Evolutionary conservation across 805 yeast genomes (phyloP), one percentile per base, ranked within the genome.

Genomic region (Zygosaccharomyces bisporus): DNA sequence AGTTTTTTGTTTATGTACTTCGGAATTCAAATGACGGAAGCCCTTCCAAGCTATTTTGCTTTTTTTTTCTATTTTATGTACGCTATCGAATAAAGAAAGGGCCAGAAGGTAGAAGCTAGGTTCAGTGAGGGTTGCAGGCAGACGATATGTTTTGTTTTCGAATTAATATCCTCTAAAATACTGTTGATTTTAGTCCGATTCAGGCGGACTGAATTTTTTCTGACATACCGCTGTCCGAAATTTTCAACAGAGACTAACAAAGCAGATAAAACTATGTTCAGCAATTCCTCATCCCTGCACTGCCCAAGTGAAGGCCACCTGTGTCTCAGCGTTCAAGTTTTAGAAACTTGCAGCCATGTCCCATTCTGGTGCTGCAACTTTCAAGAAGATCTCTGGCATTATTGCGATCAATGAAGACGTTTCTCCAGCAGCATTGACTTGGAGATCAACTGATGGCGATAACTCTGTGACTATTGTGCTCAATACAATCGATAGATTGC

Each of bases 381-480:
- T 71, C 61, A 74, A 73, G 63, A 79, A 78, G 55, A 72, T 71
- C 41, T 69, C 77, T 13, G 86, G 86, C 2, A 73, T 79, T 52
- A 57, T 81, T 23, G 70, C 76, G 9, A 69, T 81, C 17, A 67
- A 69, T 24, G 86, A 81, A 56, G 83, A 79, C 46, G 68, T 69
- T 2, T 59, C 71, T 1, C 86, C 86, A 0, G 77, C 84, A 0
- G 68, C 69, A 34, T 61, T 81, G 29, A 63, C 66, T 16, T 81
- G 86, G 86, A 70, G 71, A 63, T 60, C 68, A 3, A 61, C 68
- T 41, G 78, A 81, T 38, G 79, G 82, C 4, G 82, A 77, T 51
- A 65, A 68, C 14, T 56, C 68, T 3, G 70, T 73, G 10, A 47
- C 56, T 18, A 69, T 77, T 8, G 60, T 60, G 1, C 60, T 79